Percentiles rank a stretch among this genome's conserved stretches.
Conservation (phyloP, 2,329 filamentous ascomycete species). For the Hypoxylon sp. region DNA sequence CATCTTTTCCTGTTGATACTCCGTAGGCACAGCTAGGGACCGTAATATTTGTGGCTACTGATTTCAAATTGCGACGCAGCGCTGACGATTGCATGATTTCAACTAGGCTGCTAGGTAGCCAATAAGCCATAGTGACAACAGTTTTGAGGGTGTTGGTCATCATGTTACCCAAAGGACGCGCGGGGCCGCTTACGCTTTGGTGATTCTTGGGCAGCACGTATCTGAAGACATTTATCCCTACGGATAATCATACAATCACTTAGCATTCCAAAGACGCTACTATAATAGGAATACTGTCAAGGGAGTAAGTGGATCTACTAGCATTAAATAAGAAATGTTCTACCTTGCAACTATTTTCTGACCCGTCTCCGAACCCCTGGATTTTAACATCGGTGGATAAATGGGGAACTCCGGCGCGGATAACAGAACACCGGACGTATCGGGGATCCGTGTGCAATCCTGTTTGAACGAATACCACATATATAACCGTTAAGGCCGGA, state of each 20-base stretch:
- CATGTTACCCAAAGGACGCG: neutral
- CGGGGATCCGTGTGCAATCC: slow-evolving; percentile 30
- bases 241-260: neutral
- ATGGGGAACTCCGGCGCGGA: slow-evolving; percentile 41
- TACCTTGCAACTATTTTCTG: neutral
- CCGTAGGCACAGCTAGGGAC: neutral
- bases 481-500: slow-evolving; percentile 19
- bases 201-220: neutral
- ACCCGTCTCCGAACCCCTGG: neutral
- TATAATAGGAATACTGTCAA: neutral
- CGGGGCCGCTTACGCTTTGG: neutral
- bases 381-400: slow-evolving; percentile 4
- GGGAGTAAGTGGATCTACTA: neutral
- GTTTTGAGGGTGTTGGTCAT: neutral
- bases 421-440: slow-evolving; percentile 25
- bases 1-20: neutral
- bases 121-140: neutral
- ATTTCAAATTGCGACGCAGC: neutral
- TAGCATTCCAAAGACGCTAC: neutral
- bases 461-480: slow-evolving; percentile 9
- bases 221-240: neutral
- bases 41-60: neutral
- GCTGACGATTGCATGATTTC: neutral
- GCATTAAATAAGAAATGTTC: neutral
- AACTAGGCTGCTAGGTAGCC: no score